These are phyloP conservation scores for Vigna trinervia DNA, from an alignment of 306 rosid species.

Conservation along the genomic window DNA sequence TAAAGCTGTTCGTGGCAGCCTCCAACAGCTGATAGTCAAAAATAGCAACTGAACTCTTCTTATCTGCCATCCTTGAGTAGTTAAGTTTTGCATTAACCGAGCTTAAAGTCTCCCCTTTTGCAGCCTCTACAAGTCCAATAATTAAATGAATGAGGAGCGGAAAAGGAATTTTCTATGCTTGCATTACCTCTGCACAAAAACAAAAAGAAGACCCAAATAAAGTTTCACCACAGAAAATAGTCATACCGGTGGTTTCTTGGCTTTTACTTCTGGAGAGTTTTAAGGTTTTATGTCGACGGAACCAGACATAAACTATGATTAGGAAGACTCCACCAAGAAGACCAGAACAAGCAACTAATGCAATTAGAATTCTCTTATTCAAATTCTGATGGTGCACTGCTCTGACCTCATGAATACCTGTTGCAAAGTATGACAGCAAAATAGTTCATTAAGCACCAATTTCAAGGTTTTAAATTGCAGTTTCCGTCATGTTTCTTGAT, in stretches of 20 bases:
- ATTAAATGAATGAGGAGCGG: slow-evolving; percentile 18
- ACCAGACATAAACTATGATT: slow-evolving; percentile 60
- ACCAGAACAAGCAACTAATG: slow-evolving; percentile 71
- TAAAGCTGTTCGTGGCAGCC: slow-evolving; percentile 77
- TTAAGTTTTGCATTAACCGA: slow-evolving; percentile 58
- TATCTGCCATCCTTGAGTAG: slow-evolving; percentile 70
- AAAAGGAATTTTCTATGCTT: slow-evolving; percentile 9
- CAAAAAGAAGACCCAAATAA: neutral
- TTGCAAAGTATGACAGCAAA: slow-evolving; percentile 33
- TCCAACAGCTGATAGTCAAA: slow-evolving; percentile 76
- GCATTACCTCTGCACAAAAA: slow-evolving; percentile 29
- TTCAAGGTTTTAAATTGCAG: neutral
- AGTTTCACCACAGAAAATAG: slow-evolving; percentile 24
- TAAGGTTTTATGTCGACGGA: slow-evolving; percentile 51
- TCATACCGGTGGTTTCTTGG: slow-evolving; percentile 62
- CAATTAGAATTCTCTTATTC: slow-evolving; percentile 72
- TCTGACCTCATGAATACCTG: slow-evolving; percentile 63
- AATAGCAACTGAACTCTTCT: slow-evolving; percentile 65
- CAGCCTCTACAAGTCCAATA: slow-evolving; percentile 58
- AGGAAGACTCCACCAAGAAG: slow-evolving; percentile 73
- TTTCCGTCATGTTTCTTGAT: neutral
- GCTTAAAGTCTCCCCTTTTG: slow-evolving; percentile 54
- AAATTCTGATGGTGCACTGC: slow-evolving; percentile 71
- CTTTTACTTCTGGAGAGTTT: slow-evolving; percentile 48
- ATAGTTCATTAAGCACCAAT: slow-evolving; percentile 30